These are phyloP conservation scores for Botrytis aclada DNA, from an alignment of 2,329 filamentous ascomycete genomes.

Conservation along the genomic window DNA sequence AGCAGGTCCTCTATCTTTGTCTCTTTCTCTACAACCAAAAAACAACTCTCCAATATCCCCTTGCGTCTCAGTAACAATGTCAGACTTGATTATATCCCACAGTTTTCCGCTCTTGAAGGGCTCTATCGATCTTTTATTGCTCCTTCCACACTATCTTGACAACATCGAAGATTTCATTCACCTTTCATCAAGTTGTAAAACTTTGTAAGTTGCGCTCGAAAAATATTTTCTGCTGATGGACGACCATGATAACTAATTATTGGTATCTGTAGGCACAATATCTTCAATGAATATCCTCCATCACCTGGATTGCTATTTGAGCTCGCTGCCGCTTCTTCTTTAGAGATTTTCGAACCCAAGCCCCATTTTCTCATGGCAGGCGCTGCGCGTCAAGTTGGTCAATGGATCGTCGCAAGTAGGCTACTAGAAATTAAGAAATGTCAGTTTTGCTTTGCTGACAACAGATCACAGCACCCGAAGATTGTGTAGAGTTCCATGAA, in stretches of 20 bases:
- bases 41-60: neutral
- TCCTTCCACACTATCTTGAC: neutral
- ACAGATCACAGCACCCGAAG: neutral
- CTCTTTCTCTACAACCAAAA: fast-evolving
- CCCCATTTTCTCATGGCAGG: neutral
- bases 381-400: neutral
- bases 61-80: neutral
- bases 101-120: neutral
- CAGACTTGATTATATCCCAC: neutral
- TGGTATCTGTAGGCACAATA: neutral
- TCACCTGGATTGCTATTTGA: neutral
- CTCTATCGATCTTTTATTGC: neutral
- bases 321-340: too few species aligned
- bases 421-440: too few species aligned
- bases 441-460: too few species aligned
- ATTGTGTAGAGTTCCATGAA: neutral
- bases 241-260: fast-evolving
- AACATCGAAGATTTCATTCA: neutral
- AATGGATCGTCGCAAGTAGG: too few species aligned
- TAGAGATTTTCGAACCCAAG: neutral
- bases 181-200: neutral
- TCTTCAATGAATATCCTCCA: neutral
- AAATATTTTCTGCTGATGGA: neutral
- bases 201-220: neutral
- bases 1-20: fast-evolving